Percentiles rank a stretch among this genome's conserved stretches.
These are phyloP conservation scores for Plasmodium cynomolgi DNA, from an alignment of 169 alveolate genomes.

Conservation along the genomic window DNA sequence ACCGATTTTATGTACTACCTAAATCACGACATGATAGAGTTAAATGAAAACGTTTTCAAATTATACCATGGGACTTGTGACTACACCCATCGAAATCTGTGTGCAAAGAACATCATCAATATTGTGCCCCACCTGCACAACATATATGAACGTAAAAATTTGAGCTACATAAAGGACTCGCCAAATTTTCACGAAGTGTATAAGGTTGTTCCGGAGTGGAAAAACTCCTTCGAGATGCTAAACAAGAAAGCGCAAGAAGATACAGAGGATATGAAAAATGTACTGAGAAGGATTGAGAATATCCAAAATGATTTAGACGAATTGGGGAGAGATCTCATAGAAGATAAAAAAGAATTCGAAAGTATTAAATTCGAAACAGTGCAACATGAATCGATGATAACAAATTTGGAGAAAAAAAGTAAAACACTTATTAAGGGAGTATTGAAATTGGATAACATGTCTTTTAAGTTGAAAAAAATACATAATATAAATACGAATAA, in stretches of 20 bases:
- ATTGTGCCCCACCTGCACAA: constrained; percentile 64
- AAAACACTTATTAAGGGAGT: constrained; percentile 63
- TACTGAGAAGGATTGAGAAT: constrained; percentile 45
- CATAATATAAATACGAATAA: constrained; percentile 40
- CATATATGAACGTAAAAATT: constrained; percentile 53
- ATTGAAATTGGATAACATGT: constrained; percentile 61
- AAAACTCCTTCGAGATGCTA: constrained; percentile 46
- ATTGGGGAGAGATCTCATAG: constrained; percentile 44
- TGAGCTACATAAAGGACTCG: constrained; percentile 65
- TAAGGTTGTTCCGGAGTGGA: constrained; percentile 68
- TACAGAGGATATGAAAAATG: constrained; percentile 68
- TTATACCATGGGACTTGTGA: constrained; percentile 25
- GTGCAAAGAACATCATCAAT: constrained; percentile 60
- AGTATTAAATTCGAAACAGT: constrained; percentile 71
- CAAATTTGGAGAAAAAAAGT: constrained; percentile 48
- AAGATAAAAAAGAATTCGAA: constrained; percentile 73
- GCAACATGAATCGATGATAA: constrained; percentile 53
- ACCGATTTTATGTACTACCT: constrained; percentile 31
- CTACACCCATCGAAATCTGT: constrained; percentile 28
- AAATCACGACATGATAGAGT: constrained; percentile 45
- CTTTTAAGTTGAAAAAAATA: constrained; percentile 33
- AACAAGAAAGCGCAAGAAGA: constrained; percentile 66
- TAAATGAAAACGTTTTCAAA: constrained; percentile 43
- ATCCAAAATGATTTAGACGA: constrained; percentile 48
- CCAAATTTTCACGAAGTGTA: constrained; percentile 53